Evolutionary conservation across 306 rosid species (phyloP), one percentile per base, ranked within the genome.

Genomic region (Fagus sylvatica): DNA sequence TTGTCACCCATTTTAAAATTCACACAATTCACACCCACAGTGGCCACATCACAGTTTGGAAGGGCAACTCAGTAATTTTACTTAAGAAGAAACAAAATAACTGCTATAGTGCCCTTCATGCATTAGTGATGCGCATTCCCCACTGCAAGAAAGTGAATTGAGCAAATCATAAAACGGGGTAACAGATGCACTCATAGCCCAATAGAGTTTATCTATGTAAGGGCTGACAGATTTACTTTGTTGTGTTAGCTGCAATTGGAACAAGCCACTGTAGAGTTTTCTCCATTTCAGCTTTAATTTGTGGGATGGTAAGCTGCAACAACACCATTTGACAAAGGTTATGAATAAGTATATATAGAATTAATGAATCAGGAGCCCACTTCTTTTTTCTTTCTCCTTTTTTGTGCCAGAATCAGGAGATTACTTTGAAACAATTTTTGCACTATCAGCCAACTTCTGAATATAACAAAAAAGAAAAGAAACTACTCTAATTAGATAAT

Each of bases 251-350:
- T 8, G 97, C 98, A 80, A 96, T 88, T 66, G 98, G 99, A 69
- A 91, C 93, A 78, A 96, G 99, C 99, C 99, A 96, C 69, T 83
- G 91, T 85, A 96, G 86, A 9, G 90, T 91, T 81, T 88, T 93
- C 97, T 96, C 98, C 97, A 90, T 96, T 86, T 91, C 97, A 54
- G 95, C 92, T 91, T 93, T 96, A 77, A 96, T 91, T 88, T 91
- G 97, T 55, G 88, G 89, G 74, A 96, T 83, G 3, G 98, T 88
- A 80, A 90, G 94, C 99, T 96, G 94, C 87, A 78, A 85, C 40
- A 73, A 76, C 16, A 71, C 5, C 11, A 67, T 64, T 66, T 36
- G 16, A 69, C 51, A 46, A 1, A 4, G 60, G 49, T 19, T 40
- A 69, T 34, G 6, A 62, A 73, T 68, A 6, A 48, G 12, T 33